phyloP scores from a whole-genome alignment of 2,329 filamentous ascomycete genomes.

The Magnaporthiopsis rhizophila region DNA sequence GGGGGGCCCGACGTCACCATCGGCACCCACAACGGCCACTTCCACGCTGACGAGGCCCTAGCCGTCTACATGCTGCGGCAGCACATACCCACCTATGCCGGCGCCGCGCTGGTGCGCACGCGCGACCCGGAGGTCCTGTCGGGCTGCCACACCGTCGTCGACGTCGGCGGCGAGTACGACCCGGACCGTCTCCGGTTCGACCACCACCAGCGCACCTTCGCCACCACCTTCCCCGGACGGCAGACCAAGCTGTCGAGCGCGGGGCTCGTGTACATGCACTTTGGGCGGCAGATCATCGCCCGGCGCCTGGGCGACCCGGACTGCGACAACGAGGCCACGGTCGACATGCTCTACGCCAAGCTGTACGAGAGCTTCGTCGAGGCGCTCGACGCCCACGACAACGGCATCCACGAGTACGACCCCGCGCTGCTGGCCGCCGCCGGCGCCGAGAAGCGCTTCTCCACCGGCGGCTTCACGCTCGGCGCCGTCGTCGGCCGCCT shows the following conservation, averaged over 20 bases:
- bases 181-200: constrained; percentile 72
- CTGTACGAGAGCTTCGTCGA: constrained; percentile 91
- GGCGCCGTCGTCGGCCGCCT: constrained; percentile 74
- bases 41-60: constrained; percentile 96
- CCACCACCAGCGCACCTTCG: constrained; percentile 93
- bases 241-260: constrained; percentile 87
- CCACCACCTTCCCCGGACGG: constrained; percentile 73
- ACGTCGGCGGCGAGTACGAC: constrained; percentile 95
- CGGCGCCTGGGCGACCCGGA: constrained; percentile 46
- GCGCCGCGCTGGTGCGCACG: constrained; percentile 72
- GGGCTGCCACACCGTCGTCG: constrained; percentile 88
- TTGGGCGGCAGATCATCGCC: constrained; percentile 76
- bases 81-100: constrained; percentile 66
- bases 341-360: constrained; percentile 74
- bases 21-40: constrained; percentile 96
- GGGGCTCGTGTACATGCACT: constrained; percentile 92
- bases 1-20: constrained; percentile 48
- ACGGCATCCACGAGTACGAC: constrained; percentile 82
- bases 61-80: constrained; percentile 92
- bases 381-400: constrained; percentile 95
- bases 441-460: constrained; percentile 74
- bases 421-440: constrained; percentile 58
- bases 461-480: constrained; percentile 73
- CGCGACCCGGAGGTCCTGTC: constrained; percentile 73
- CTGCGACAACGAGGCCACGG: constrained; percentile 54